A percentile compares a stretch with the other conserved stretches of the same genome.
Conservation (phyloP, 352 stramenopile species). For the Phytopythium ostracodes region DNA sequence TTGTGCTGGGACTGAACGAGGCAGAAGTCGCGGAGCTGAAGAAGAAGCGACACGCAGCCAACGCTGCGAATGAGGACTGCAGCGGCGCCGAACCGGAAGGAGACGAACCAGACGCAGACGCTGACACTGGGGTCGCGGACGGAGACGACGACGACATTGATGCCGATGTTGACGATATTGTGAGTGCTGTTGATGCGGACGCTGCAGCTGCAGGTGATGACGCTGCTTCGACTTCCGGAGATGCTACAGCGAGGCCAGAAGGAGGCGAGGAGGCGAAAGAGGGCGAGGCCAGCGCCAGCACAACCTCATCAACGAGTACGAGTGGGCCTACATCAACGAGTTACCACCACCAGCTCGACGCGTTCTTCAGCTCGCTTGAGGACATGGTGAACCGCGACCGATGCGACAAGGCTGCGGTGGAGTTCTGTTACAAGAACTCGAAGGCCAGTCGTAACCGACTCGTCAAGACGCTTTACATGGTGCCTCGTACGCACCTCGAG, state of each 20-base stretch:
- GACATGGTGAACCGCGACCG: conserved; percentile 93
- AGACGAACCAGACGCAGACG: conserved; percentile 20
- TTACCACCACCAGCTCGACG: conserved; percentile 94
- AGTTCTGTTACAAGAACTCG: conserved; percentile 96
- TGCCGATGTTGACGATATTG: conserved; percentile 26
- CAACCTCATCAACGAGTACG: conserved; percentile 2
- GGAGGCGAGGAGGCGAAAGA: conserved; percentile 22
- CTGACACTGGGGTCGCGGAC: conserved; percentile 13
- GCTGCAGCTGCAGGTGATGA: conserved; percentile 10
- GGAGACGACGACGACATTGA: conserved; percentile 29
- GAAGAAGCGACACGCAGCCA: conserved; percentile 66
- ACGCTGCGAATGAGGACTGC: conserved; percentile 32
- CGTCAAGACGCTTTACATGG: conserved; percentile 91
- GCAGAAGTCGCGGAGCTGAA: conserved; percentile 82
- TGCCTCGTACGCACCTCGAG: conserved; percentile 92
- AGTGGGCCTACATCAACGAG: conserved; percentile 19
- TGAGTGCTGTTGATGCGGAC: conserved; percentile 28
- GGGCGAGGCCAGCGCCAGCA: conserved; percentile 9
- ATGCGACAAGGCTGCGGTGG: conserved; percentile 94
- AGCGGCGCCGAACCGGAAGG: conserved; percentile 38
- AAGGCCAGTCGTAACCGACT: conserved; percentile 91
- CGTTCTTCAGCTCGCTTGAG: conserved; percentile 89
- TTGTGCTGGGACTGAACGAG: conserved; percentile 91
- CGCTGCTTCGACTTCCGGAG: conserved; percentile 20
- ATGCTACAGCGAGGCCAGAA: conserved; percentile 8